Percentiles rank a stretch among this genome's conserved stretches.
These are phyloP conservation scores for Phytophthora chlamydospora DNA, from an alignment of 352 stramenopile genomes.

Conservation along the genomic window DNA sequence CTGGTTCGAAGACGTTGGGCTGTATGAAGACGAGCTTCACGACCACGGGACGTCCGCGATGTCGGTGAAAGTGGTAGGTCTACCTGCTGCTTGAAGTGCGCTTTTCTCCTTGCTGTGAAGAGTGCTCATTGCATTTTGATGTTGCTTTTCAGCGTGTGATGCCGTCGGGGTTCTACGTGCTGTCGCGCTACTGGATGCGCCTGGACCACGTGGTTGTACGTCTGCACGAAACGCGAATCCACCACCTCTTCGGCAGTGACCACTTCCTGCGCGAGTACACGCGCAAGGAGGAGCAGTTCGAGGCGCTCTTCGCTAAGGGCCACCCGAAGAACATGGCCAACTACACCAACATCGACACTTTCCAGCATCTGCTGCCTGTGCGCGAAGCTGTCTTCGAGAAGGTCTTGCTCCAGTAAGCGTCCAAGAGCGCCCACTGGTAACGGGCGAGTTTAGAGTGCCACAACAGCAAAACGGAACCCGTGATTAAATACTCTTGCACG, in stretches of 20 bases:
- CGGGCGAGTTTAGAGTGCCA: constrained; percentile 16
- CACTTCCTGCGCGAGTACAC: constrained; percentile 83
- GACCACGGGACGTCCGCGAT: constrained; percentile 82
- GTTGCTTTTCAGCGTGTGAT: constrained; percentile 66
- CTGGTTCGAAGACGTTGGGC: constrained; percentile 81
- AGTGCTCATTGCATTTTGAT: constrained; percentile 3
- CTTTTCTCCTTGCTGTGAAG: not conserved
- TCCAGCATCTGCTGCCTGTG: constrained; percentile 73
- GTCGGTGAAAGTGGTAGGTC: constrained; percentile 83
- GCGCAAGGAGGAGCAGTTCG: constrained; percentile 78
- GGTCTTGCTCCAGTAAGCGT: constrained; percentile 52
- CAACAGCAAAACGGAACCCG: constrained; percentile 24
- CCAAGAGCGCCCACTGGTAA: not conserved
- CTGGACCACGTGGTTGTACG: constrained; percentile 82
- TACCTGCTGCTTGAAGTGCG: not conserved
- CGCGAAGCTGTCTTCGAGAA: constrained; percentile 70
- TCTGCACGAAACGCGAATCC: constrained; percentile 82
- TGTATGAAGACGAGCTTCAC: constrained; percentile 87
- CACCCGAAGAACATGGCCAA: constrained; percentile 78
- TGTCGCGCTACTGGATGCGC: constrained; percentile 85
- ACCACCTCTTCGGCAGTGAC: constrained; percentile 79
- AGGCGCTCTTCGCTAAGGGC: constrained; percentile 66
- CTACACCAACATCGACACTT: constrained; percentile 87
- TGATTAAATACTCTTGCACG: constrained; percentile 34
- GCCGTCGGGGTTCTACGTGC: constrained; percentile 81